Conservation (phyloP, 768 basidiomycete species). For the Tulasnella sp. region DNA sequence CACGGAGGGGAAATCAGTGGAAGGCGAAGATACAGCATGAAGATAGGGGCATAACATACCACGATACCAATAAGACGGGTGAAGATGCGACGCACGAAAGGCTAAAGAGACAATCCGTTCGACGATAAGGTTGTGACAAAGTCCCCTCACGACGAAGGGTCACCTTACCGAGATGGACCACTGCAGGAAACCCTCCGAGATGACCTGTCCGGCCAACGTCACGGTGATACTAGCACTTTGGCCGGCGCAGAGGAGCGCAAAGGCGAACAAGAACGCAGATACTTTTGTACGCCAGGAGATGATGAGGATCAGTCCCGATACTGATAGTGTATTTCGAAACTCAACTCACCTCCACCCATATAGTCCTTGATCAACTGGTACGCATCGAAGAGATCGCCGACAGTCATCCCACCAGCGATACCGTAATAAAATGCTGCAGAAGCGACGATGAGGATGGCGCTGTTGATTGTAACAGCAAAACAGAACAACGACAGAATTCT, state of each 20-base stretch:
- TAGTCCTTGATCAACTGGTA: conserved; percentile 5
- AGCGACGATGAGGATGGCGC: conserved; percentile 31
- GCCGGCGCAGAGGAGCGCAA: conserved; percentile 35
- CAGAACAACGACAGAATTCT: not conserved
- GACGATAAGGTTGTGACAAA: no score
- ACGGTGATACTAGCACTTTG: conserved; percentile 35
- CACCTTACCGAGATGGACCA: conserved; percentile 29
- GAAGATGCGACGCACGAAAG: conserved; percentile 31
- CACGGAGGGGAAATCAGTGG: no score
- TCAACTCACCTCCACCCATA: not conserved
- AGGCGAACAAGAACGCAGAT: conserved; percentile 35
- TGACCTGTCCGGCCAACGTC: conserved; percentile 35
- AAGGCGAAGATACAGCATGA: no score
- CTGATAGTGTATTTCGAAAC: no score
- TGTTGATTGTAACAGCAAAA: conserved; percentile 12
- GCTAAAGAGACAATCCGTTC: conserved; percentile 22
- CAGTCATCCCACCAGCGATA: not conserved
- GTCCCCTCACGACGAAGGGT: no score
- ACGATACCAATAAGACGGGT: conserved; percentile 35
- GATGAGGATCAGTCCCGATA: not conserved
- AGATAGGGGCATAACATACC: not conserved
- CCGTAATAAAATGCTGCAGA: conserved; percentile 34
- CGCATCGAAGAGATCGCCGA: conserved; percentile 7
- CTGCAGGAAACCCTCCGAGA: conserved; percentile 36
- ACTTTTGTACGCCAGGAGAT: conserved; percentile 19